Evolutionary conservation across 768 basidiomycete genomes (phyloP), one percentile per base, ranked within the genome.

Genomic region (Dioszegia crocea): DNA sequence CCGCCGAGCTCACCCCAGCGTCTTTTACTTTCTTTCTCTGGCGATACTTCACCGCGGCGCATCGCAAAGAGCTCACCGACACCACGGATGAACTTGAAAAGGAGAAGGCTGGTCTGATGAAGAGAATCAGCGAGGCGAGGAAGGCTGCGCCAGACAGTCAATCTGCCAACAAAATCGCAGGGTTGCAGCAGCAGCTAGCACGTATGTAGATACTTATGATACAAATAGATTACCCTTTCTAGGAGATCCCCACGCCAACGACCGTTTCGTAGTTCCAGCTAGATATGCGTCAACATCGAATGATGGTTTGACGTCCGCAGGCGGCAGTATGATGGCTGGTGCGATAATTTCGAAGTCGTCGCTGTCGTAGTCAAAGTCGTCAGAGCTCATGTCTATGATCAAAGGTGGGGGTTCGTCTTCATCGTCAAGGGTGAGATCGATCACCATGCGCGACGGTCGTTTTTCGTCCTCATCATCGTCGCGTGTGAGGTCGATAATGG

Each of bases 1-100:
- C n/a, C 11, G 11, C 39, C 29, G 9, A 24, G 44, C n/a, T 19
- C 31, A 56, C 21, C n/a, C 24, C 44, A 72, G 71, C 62, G 21
- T 57, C 66, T 3, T 56, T 70, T 45, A 54, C 66, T 24, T 73
- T 73, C 65, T 73, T 73, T 62, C 63, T 70, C 17, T 73, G 69
- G 67, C 55, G 65, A 38, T 65, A 73, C 57, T 73, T 65, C 41
- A 65, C 71, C 38, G 56, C 57, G 6, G 62, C 63, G 1, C 66
- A 70, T 24, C 50, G 45, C 27, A 46, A 59, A 19, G 63, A 68
- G 33, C 12, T 60, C 23, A 56, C 54, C 4, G 64, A 65, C 36
- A 61, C 57, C 38, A 64, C 67, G 44, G 61, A 59, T 31, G 62
- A 45, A 9, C 29, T 64, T 2, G 62, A 67, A 17, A 64, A 67